These are phyloP conservation scores for Penicillium sp. DNA, from an alignment of 2,329 filamentous ascomycete species.

Conservation along the genomic window DNA sequence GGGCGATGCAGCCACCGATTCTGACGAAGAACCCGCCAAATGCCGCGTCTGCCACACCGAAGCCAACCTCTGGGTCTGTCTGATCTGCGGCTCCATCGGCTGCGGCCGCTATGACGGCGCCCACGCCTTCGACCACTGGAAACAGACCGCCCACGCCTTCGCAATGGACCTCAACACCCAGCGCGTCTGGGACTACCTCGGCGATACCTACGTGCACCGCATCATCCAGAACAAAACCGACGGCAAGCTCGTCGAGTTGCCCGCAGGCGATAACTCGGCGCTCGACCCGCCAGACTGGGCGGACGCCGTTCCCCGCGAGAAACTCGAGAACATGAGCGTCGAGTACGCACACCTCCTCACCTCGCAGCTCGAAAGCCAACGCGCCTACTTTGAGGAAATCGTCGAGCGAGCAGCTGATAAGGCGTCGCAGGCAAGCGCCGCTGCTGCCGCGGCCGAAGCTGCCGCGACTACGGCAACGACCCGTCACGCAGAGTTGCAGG, in stretches of 20 bases:
- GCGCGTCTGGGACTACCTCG: constrained; percentile 96
- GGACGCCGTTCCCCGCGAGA: constrained; percentile 57
- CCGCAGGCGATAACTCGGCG: constrained; percentile 55
- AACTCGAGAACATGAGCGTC: constrained; percentile 76
- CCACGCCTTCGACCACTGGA: constrained; percentile 92
- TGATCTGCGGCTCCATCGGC: constrained; percentile 89
- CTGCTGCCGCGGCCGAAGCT: constrained; percentile 55
- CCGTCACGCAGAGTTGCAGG: constrained; percentile 59
- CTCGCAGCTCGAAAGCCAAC: constrained; percentile 88
- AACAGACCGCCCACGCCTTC: constrained; percentile 85
- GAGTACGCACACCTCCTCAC: constrained; percentile 95
- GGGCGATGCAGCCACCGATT: constrained; percentile 51
- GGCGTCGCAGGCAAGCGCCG: constrained; percentile 70
- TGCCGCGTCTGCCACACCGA: constrained; percentile 80
- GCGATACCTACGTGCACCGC: constrained; percentile 93
- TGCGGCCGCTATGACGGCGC: constrained; percentile 94
- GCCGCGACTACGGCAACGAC: constrained; percentile 64
- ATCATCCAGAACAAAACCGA: constrained; percentile 93
- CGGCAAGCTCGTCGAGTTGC: constrained; percentile 89
- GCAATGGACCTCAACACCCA: constrained; percentile 91
- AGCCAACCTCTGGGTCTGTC: constrained; percentile 89
- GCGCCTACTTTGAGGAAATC: constrained; percentile 91
- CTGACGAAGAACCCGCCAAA: constrained; percentile 59
- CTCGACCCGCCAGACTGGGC: constrained; percentile 47
- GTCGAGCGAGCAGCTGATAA: constrained; percentile 88